phyloP scores from a whole-genome alignment of 371 early-diverging fungal genomes.

The Circinella minor region DNA sequence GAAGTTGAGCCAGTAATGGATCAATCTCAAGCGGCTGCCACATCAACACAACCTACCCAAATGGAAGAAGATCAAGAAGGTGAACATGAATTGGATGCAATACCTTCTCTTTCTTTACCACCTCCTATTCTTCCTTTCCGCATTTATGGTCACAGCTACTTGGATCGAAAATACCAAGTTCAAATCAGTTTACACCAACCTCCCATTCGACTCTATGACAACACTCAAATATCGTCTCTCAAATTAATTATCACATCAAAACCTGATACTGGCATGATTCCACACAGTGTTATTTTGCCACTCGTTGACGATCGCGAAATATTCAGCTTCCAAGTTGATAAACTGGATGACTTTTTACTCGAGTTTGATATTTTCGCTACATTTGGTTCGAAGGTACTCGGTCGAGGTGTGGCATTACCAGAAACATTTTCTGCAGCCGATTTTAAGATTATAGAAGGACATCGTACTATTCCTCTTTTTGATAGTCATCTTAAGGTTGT shows the following conservation, averaged over 20 bases:
- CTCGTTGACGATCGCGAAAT: constrained; percentile 80
- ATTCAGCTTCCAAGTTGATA: constrained; percentile 84
- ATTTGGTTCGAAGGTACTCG: constrained; percentile 94
- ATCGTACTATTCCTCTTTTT: constrained; percentile 74
- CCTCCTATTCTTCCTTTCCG: constrained; percentile 97
- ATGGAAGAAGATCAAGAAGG: constrained; percentile 22
- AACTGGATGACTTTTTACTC: constrained; percentile 73
- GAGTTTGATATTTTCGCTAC: constrained; percentile 94
- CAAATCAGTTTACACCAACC: constrained; percentile 69
- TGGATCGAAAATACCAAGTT: constrained; percentile 84
- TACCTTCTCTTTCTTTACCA: constrained; percentile 89
- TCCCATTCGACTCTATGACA: constrained; percentile 71
- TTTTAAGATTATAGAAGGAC: constrained; percentile 45
- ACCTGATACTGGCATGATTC: constrained; percentile 88
- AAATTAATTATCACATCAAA: constrained; percentile 66
- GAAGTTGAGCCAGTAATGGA: constrained; percentile 37
- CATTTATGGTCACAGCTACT: constrained; percentile 94
- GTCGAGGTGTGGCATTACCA: constrained; percentile 83
- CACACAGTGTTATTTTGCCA: constrained; percentile 91
- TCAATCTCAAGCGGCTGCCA: background rate
- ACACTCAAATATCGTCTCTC: constrained; percentile 68
- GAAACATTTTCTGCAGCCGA: constrained; percentile 60
- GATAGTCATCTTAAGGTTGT: constrained; percentile 88
- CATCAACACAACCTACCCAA: constrained; percentile 17
- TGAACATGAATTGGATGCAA: constrained; percentile 68